Base-by-base conservation (phyloP, 2,329 filamentous ascomycete genomes). In the Pseudocercospora musae region DNA sequence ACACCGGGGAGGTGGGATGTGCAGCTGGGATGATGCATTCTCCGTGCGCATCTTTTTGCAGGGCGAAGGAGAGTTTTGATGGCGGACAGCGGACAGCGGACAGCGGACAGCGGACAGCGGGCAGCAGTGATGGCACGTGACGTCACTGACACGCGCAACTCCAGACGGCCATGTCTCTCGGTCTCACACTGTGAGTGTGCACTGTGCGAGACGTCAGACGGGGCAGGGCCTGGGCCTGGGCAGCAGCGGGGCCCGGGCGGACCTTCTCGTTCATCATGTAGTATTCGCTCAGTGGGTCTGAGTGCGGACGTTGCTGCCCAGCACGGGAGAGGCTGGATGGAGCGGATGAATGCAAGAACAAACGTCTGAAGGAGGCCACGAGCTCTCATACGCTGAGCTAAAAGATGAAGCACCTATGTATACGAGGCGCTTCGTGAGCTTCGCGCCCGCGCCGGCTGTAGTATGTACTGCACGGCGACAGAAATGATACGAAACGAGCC, bases 401-500 rank as follows among this genome's bases (percentile, higher is more conserved):
- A 23, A 23, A 50, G 23, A 50, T 50, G 48, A 50, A 50, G 48
- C 48, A 50, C 48, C 20, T n/a, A n/a, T n/a, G n/a, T 50, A 50
- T 50, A 50, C 48, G 48, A 50, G 23, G 48, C 48, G 48, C 10
- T 50, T 50, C 48, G 48, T 49, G 46, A 49, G 46, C 46, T 49
- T 49, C 46, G 46, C 56, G 60, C 49, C 56, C 56, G 60, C 57
- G 56, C n/a, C n/a, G n/a, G n/a, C n/a, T n/a, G n/a, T n/a, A n/a
- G n/a, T n/a, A n/a, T n/a, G n/a, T n/a, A n/a, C n/a, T n/a, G n/a
- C n/a, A n/a, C n/a, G n/a, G n/a, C n/a, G n/a, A n/a, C n/a, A n/a
- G n/a, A n/a, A n/a, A n/a, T n/a, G n/a, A n/a, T 57, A 65, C 64
- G 66, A 63, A 67, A 62, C 60, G 62, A 66, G 66, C 65, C 65